These are phyloP conservation scores for Chalciporus pseudorubinellus DNA, from an alignment of 768 basidiomycete genomes.

Conservation along the genomic window DNA sequence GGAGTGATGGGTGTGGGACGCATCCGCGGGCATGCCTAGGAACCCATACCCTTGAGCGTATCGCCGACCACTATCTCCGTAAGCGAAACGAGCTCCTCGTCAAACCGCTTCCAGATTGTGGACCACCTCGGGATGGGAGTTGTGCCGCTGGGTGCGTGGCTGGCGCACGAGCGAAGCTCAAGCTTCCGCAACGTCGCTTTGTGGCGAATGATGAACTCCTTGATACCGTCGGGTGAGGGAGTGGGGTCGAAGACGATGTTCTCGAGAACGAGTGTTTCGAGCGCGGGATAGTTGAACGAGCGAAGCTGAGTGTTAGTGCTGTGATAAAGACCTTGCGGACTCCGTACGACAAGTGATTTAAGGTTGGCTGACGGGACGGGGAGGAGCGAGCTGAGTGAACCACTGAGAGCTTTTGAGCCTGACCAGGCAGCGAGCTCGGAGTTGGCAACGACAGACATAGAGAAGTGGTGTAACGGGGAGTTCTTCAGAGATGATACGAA, in stretches of 20 bases:
- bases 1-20: conserved; percentile 17
- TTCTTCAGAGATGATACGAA: conserved; percentile 25
- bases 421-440: conserved; percentile 30
- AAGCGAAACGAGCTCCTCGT: conserved; percentile 21
- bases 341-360: conserved; percentile 24
- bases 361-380: conserved; percentile 19
- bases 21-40: conserved; percentile 22
- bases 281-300: conserved; percentile 23
- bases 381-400: conserved; percentile 25
- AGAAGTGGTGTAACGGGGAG: conserved; percentile 29
- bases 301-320: conserved; percentile 23
- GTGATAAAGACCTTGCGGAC: conserved; percentile 30
- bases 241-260: conserved; percentile 29
- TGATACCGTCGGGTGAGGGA: conserved; percentile 21
- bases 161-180: conserved; percentile 27
- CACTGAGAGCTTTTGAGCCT: conserved; percentile 29
- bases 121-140: conserved; percentile 24
- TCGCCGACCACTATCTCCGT: conserved; percentile 20
- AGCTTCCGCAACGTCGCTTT: conserved; percentile 23
- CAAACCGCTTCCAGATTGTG: conserved; percentile 26
- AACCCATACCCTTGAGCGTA: conserved; percentile 22
- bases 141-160: conserved; percentile 16
- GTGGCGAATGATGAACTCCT: conserved; percentile 33
- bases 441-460: conserved; percentile 31
- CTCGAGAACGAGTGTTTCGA: conserved; percentile 27